Conservation (phyloP, 345 rosid species). For the Cardiospermum halicacabum region DNA sequence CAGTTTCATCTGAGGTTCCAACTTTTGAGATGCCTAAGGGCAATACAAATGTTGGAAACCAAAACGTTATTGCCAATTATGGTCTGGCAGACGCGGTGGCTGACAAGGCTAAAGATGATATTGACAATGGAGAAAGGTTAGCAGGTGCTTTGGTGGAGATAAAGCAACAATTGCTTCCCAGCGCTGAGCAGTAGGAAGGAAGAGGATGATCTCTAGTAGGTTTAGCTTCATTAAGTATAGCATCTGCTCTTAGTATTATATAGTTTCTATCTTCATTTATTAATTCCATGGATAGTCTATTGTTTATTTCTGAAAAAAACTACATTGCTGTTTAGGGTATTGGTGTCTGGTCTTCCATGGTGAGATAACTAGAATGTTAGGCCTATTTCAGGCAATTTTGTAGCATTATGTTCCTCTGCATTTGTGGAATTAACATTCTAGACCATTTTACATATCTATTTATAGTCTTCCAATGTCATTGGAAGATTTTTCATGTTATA, state of each 20-base stretch:
- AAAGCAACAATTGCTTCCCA: slow-evolving; percentile 11
- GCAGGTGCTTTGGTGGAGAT: slow-evolving; percentile 8
- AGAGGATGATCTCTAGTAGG: not conserved
- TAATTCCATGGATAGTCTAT: not conserved
- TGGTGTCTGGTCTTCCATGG: too few relatives aligned
- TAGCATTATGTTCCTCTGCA: not conserved
- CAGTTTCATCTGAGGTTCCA: slow-evolving; percentile 17
- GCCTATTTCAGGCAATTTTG: slow-evolving; percentile 7
- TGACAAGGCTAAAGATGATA: slow-evolving; percentile 11
- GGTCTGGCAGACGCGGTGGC: not conserved
- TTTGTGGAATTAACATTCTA: not conserved
- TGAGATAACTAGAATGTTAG: not conserved
- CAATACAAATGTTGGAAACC: slow-evolving; percentile 16
- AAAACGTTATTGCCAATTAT: slow-evolving; percentile 12
- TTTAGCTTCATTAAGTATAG: slow-evolving; percentile 2
- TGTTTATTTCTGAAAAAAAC: not conserved
- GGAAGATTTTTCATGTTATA: not conserved
- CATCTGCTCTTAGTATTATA: not conserved
- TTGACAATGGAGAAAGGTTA: slow-evolving; percentile 15
- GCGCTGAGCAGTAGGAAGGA: slow-evolving; percentile 13
- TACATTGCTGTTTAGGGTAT: not conserved
- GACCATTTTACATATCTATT: not conserved
- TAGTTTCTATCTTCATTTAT: not conserved
- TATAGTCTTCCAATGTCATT: too few relatives aligned
- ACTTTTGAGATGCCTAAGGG: slow-evolving; percentile 8